Percentiles rank a stretch among this genome's conserved stretches.
phyloP scores from a whole-genome alignment of 345 rosid genomes.

The Melaleuca alternifolia region DNA sequence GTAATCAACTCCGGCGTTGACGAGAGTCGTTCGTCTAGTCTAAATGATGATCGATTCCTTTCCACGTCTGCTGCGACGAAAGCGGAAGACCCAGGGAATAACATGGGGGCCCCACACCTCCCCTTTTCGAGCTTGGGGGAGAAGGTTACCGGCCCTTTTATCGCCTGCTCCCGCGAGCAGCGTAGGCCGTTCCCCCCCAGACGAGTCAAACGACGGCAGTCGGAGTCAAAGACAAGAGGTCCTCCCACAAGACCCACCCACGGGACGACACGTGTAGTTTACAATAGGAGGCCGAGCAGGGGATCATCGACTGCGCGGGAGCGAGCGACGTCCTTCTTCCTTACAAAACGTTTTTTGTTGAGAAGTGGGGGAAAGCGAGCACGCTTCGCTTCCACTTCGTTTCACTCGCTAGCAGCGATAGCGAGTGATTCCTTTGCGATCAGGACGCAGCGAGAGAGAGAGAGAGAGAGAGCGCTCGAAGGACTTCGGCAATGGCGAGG shows the following conservation, averaged over 20 bases:
- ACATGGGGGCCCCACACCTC: background rate
- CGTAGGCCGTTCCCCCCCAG: background rate
- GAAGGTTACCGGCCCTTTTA: background rate
- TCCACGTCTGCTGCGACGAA: background rate
- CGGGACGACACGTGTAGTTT: background rate
- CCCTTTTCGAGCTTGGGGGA: background rate
- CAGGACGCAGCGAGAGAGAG: background rate
- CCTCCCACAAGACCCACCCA: background rate
- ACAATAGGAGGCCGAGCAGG: background rate
- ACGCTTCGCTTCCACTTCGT: background rate
- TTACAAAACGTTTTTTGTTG: background rate
- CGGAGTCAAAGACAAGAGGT: background rate
- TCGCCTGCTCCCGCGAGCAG: background rate
- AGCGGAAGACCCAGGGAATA: background rate
- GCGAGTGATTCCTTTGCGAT: background rate
- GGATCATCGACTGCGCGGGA: background rate
- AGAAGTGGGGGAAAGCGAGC: background rate
- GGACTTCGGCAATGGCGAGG: constrained; percentile 21
- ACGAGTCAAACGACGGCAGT: background rate
- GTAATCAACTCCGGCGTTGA: background rate
- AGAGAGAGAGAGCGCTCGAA: background rate
- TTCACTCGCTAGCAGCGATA: background rate
- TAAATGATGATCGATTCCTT: background rate
- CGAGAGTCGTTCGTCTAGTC: background rate
- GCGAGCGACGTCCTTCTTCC: background rate